These are phyloP conservation scores for Schwanniomyces occidentalis DNA, from an alignment of 805 yeast species.

Conservation along the genomic window DNA sequence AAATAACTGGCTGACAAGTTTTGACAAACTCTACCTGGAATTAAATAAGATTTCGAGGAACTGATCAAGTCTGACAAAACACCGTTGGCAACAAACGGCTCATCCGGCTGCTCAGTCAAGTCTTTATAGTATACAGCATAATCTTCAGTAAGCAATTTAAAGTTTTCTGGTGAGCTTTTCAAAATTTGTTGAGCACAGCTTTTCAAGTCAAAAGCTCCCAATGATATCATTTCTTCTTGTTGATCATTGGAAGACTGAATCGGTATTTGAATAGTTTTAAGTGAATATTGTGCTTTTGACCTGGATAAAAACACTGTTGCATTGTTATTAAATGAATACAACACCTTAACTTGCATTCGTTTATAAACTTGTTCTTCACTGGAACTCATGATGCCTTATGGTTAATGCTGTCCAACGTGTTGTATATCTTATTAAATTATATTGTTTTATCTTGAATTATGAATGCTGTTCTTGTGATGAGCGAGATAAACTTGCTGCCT, in stretches of 20 bases:
- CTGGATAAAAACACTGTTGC: conserved; percentile 44
- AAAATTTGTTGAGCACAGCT: conserved; percentile 39
- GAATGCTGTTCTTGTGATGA: too few species aligned
- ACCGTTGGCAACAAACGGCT: conserved; percentile 47
- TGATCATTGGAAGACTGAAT: conserved; percentile 12
- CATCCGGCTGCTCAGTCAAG: conserved; percentile 49
- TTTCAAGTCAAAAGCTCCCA: conserved; percentile 45
- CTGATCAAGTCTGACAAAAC: conserved; percentile 31
- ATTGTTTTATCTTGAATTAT: too few species aligned
- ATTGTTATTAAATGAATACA: conserved; percentile 45
- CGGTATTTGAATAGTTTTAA: conserved; percentile 41
- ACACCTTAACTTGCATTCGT: conserved; percentile 46
- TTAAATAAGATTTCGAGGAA: conserved; percentile 25
- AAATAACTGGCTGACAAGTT: conserved; percentile 49
- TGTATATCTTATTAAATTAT: too few species aligned
- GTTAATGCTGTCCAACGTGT: too few species aligned
- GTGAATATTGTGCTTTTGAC: conserved; percentile 31
- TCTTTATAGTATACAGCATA: conserved; percentile 48
- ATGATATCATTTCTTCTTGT: conserved; percentile 30
- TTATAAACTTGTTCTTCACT: conserved; percentile 20
- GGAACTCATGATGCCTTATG: conserved; percentile 5
- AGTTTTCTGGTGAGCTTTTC: conserved; percentile 43
- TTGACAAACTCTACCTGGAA: conserved; percentile 60
- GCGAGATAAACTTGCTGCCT: too few species aligned
- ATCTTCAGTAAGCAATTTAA: conserved; percentile 37